Conservation (phyloP, 2,329 filamentous ascomycete genomes). For the Colletotrichum scovillei region DNA sequence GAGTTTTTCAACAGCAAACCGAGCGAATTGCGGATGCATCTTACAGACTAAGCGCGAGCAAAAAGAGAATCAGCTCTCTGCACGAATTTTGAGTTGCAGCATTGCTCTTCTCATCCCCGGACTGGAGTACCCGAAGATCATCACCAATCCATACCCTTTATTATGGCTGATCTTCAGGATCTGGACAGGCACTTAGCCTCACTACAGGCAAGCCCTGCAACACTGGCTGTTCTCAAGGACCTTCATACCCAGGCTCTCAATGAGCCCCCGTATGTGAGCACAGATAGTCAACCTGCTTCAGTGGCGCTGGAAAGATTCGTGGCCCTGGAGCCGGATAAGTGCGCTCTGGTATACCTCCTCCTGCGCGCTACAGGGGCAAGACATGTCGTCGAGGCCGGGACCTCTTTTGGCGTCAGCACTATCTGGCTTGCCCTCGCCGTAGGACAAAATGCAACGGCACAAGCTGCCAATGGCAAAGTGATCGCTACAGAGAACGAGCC, state of each 20-base stretch:
- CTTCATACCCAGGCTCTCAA: conserved; percentile 45
- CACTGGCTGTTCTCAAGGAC: conserved; percentile 42
- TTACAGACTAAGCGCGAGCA: no score
- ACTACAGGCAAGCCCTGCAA: conserved; percentile 41
- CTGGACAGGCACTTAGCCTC: conserved; percentile 46
- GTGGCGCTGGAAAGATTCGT: conserved; percentile 63
- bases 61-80: no score
- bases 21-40: no score
- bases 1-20: no score
- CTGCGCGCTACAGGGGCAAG: conserved; percentile 58
- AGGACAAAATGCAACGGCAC: conserved; percentile 53
- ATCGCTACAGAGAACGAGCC: conserved; percentile 71
- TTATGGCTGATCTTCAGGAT: neutral
- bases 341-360: conserved; percentile 66
- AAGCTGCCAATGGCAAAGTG: conserved; percentile 51
- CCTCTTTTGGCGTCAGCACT: conserved; percentile 70
- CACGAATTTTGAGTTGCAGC: no score
- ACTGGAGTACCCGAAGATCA: neutral
- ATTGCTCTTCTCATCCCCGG: neutral
- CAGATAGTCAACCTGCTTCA: conserved; percentile 30
- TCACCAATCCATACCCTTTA: neutral
- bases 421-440: conserved; percentile 72
- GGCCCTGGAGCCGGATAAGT: conserved; percentile 69
- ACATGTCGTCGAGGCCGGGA: conserved; percentile 69
- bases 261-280: conserved; percentile 45